Conservation (phyloP, 495 filamentous ascomycete genomes). For the Daldinia caldariorum region DNA sequence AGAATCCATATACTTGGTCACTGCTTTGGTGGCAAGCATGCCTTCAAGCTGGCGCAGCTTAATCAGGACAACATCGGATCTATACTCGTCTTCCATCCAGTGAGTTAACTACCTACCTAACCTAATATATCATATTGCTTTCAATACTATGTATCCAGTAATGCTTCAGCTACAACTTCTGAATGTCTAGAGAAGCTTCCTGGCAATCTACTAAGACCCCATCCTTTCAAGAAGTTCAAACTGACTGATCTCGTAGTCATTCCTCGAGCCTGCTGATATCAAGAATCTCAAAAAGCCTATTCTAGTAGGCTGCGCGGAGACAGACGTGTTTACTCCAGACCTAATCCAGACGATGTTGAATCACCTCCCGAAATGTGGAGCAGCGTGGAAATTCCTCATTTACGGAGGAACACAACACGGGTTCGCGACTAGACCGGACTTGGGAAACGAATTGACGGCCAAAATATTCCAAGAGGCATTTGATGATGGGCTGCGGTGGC, state of each 20-base stretch:
- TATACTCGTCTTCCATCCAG: conserved; percentile 21
- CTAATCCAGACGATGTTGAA: conserved; percentile 14
- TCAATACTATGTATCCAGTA: neutral
- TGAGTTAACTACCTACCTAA: no score
- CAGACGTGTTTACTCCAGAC: conserved; percentile 24
- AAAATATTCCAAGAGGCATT: conserved; percentile 24
- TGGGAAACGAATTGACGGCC: conserved; percentile 15
- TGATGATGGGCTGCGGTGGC: conserved; percentile 19
- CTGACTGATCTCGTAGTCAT: conserved; percentile 6
- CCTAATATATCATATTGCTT: neutral
- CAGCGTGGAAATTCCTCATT: conserved; percentile 19
- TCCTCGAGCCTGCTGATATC: conserved; percentile 15
- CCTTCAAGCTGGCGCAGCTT: conserved; percentile 16
- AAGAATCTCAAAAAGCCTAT: conserved; percentile 9
- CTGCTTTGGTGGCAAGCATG: conserved; percentile 29
- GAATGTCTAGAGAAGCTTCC: neutral
- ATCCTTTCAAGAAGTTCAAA: neutral
- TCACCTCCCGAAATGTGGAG: conserved; percentile 3
- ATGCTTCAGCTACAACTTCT: neutral
- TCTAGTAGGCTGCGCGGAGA: conserved; percentile 22
- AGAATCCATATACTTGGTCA: conserved; percentile 16
- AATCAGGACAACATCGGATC: conserved; percentile 10
- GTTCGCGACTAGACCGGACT: conserved; percentile 19
- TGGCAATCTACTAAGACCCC: neutral
- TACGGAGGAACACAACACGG: conserved; percentile 26